Evolutionary conservation across 2,329 filamentous ascomycete species (phyloP).

Genomic region (Amauroascus verrucosus): DNA sequence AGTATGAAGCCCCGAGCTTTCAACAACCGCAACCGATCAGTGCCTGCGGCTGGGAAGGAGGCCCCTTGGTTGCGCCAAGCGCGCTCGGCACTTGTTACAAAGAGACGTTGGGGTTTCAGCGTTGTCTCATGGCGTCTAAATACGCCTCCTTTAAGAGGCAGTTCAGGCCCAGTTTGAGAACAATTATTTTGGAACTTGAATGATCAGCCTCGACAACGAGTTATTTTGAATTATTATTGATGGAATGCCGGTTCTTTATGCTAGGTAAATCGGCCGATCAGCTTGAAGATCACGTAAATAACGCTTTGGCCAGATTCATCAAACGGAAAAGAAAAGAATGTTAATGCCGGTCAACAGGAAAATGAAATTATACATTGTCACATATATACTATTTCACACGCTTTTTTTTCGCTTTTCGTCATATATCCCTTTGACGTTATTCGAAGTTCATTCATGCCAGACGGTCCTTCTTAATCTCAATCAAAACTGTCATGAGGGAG

Average conservation of each 20-base stretch:
- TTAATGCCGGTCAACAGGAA: not conserved
- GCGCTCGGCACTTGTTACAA: slow-evolving; percentile 3
- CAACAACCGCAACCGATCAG: not conserved
- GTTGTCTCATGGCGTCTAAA: not conserved
- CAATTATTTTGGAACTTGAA: no score
- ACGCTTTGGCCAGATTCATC: no score
- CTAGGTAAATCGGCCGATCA: no score
- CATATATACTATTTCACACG: not conserved
- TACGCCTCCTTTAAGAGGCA: not conserved
- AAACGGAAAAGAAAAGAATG: not conserved
- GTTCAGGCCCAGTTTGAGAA: not conserved
- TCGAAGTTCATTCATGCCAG: not conserved
- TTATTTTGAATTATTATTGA: not conserved
- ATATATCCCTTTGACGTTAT: not conserved
- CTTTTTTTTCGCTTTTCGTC: not conserved
- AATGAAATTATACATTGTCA: not conserved
- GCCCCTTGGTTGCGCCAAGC: slow-evolving; percentile 2
- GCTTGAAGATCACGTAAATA: no score
- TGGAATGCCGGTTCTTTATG: not conserved
- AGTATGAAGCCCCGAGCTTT: not conserved
- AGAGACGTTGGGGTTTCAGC: not conserved
- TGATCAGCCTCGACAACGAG: not conserved
- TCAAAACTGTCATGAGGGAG: not conserved
- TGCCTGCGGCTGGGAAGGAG: not conserved
- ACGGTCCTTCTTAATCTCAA: not conserved